Percentiles rank a stretch among this genome's conserved stretches.
phyloP scores from a whole-genome alignment of 2,329 filamentous ascomycete species.

The Ascochyta viciae-villosae region DNA sequence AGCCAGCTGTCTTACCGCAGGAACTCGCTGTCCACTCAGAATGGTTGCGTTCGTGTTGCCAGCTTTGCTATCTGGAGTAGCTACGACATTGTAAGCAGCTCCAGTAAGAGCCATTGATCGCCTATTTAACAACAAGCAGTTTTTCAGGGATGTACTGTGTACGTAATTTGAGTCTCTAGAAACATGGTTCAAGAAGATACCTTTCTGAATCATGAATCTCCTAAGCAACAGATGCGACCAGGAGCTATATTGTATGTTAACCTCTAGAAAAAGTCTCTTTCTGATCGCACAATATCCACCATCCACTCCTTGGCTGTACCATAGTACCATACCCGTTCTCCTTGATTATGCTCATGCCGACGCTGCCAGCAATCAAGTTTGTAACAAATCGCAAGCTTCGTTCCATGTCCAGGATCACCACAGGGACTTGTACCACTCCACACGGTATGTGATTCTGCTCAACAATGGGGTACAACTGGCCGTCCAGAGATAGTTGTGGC shows the following conservation, averaged over 20 bases:
- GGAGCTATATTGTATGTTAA: not conserved
- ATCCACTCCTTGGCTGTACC: not conserved
- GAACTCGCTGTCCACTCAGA: not conserved
- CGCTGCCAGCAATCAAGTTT: not conserved
- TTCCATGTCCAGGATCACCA: not conserved
- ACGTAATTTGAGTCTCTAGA: too few relatives aligned
- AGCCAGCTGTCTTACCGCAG: not conserved
- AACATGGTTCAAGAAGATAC: too few relatives aligned
- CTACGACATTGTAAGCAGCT: not conserved
- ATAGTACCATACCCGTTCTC: not conserved
- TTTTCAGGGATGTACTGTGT: not conserved
- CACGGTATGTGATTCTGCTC: too few relatives aligned
- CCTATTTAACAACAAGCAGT: not conserved
- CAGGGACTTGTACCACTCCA: not conserved
- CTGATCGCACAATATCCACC: not conserved
- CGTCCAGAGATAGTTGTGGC: too few relatives aligned
- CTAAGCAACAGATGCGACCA: too few relatives aligned
- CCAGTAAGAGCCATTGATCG: not conserved
- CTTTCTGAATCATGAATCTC: too few relatives aligned
- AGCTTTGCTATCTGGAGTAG: not conserved
- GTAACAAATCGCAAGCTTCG: not conserved
- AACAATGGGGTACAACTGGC: too few relatives aligned
- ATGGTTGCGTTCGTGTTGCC: not conserved
- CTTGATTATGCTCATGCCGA: not conserved
- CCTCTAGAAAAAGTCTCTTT: not conserved